Conservation (phyloP, 2,329 filamentous ascomycete genomes). For the Sclerotinia borealis region DNA sequence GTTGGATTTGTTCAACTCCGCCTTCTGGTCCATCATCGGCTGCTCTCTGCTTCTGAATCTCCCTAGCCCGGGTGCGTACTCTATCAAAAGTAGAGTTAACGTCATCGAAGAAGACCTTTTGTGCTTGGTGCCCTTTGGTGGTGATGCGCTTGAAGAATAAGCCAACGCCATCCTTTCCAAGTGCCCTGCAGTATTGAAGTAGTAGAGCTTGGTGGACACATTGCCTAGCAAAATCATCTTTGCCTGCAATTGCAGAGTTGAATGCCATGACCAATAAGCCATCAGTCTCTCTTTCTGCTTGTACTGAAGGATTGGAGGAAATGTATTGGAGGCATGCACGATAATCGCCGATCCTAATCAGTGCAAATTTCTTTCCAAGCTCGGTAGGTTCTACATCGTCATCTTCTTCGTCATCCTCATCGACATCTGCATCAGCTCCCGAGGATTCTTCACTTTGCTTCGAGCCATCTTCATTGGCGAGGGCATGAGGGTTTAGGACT, state of each 20-base stretch:
- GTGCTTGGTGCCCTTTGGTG: slow-evolving; percentile 81
- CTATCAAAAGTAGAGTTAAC: slow-evolving; percentile 80
- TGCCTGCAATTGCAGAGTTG: slow-evolving; percentile 72
- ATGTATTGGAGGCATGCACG: slow-evolving; percentile 69
- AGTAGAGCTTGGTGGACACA: slow-evolving; percentile 91
- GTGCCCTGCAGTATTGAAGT: slow-evolving; percentile 86
- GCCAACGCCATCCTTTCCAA: slow-evolving; percentile 80
- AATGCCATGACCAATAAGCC: slow-evolving; percentile 88
- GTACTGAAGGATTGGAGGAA: slow-evolving; percentile 66
- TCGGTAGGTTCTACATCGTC: slow-evolving; percentile 72
- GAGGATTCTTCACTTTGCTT: slow-evolving; percentile 41
- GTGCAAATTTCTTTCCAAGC: slow-evolving; percentile 73
- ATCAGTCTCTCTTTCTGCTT: slow-evolving; percentile 83
- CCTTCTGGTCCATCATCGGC: slow-evolving; percentile 51
- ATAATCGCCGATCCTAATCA: slow-evolving; percentile 73
- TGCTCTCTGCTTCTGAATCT: slow-evolving; percentile 40
- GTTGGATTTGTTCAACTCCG: slow-evolving; percentile 91
- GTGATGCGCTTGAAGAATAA: slow-evolving; percentile 97
- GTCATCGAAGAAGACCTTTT: slow-evolving; percentile 86
- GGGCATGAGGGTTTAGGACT: slow-evolving; percentile 63
- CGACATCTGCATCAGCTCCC: slow-evolving; percentile 57
- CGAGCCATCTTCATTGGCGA: slow-evolving; percentile 38
- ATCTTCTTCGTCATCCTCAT: slow-evolving; percentile 56
- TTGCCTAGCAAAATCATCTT: slow-evolving; percentile 71
- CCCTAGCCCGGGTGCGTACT: slow-evolving; percentile 64